Percentiles rank a stretch among this genome's conserved stretches.
These are phyloP conservation scores for Lactarius hatsudake DNA, from an alignment of 768 basidiomycete genomes.

Conservation along the genomic window DNA sequence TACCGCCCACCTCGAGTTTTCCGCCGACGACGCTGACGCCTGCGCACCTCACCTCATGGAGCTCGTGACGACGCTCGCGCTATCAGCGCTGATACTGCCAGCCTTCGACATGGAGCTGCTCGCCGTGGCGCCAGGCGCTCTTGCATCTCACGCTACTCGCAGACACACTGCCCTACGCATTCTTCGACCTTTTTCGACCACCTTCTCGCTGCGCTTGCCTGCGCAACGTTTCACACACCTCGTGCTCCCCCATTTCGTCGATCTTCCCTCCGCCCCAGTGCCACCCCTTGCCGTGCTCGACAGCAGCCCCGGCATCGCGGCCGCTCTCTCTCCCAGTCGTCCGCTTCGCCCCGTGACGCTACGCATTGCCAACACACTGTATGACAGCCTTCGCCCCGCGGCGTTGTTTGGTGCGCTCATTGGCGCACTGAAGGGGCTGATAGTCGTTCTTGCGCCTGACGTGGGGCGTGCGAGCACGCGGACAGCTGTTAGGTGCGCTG, in stretches of 20 bases:
- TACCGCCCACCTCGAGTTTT: too few relatives aligned
- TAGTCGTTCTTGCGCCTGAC: slow-evolving; percentile 25
- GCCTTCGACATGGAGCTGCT: too few relatives aligned
- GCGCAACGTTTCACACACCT: slow-evolving; percentile 25
- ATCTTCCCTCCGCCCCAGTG: not conserved
- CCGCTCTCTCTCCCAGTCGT: slow-evolving; percentile 30
- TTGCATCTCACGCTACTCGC: too few relatives aligned
- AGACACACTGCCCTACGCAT: too few relatives aligned
- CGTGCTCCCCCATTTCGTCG: slow-evolving; percentile 17
- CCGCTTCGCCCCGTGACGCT: slow-evolving; percentile 31
- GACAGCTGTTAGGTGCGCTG: slow-evolving; percentile 33
- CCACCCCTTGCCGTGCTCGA: slow-evolving; percentile 13
- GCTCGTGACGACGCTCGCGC: too few relatives aligned
- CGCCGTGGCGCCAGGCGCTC: too few relatives aligned
- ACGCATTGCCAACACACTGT: slow-evolving; percentile 35
- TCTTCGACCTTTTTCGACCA: too few relatives aligned
- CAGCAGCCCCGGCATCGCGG: slow-evolving; percentile 28
- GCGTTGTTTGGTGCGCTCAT: slow-evolving; percentile 32
- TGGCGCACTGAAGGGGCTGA: slow-evolving; percentile 22
- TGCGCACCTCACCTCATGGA: too few relatives aligned
- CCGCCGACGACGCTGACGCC: too few relatives aligned
- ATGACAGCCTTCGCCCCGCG: slow-evolving; percentile 36
- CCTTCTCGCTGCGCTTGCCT: slow-evolving; percentile 17
- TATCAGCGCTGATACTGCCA: too few relatives aligned
- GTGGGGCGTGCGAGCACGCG: slow-evolving; percentile 35